These are phyloP conservation scores for Aspergillus glaucus DNA, from an alignment of 2,329 filamentous ascomycete genomes.

Conservation along the genomic window DNA sequence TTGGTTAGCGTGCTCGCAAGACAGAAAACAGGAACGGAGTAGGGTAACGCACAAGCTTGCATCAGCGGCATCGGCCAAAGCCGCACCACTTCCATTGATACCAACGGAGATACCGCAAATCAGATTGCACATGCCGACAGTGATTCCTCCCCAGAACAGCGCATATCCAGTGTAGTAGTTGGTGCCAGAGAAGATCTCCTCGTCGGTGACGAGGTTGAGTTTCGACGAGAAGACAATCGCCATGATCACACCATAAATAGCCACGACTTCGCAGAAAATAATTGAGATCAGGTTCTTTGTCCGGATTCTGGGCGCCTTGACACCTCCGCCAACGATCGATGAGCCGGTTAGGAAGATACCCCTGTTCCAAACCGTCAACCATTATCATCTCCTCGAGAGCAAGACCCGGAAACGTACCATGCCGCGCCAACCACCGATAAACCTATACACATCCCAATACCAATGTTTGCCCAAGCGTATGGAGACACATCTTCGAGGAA, in stretches of 20 bases:
- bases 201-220: conserved; percentile 59
- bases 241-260: conserved; percentile 99
- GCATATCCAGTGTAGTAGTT: conserved; percentile 94
- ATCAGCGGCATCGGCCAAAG: conserved; percentile 91
- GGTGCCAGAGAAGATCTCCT: conserved; percentile 63
- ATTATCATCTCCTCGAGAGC: not conserved
- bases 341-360: conserved; percentile 98
- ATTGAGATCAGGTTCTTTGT: conserved; percentile 99
- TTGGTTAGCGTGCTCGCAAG: not conserved
- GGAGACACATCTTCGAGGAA: conserved; percentile 94
- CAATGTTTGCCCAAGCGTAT: conserved; percentile 84
- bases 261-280: conserved; percentile 99
- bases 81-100: conserved; percentile 96
- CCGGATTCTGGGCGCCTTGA: conserved; percentile 92
- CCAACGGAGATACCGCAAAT: conserved; percentile 94
- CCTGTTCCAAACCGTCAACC: conserved; percentile 49
- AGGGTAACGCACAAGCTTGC: conserved; percentile 64
- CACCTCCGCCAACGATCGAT: conserved; percentile 93
- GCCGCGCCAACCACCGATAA: conserved; percentile 94
- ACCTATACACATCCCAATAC: conserved; percentile 90
- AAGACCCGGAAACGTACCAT: conserved; percentile 56
- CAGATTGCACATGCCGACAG: conserved; percentile 91
- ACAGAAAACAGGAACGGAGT: not conserved
- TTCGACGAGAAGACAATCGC: conserved; percentile 96
- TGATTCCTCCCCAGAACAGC: conserved; percentile 91